phyloP scores from a whole-genome alignment of 768 basidiomycete species.

The Ramaria sp. region DNA sequence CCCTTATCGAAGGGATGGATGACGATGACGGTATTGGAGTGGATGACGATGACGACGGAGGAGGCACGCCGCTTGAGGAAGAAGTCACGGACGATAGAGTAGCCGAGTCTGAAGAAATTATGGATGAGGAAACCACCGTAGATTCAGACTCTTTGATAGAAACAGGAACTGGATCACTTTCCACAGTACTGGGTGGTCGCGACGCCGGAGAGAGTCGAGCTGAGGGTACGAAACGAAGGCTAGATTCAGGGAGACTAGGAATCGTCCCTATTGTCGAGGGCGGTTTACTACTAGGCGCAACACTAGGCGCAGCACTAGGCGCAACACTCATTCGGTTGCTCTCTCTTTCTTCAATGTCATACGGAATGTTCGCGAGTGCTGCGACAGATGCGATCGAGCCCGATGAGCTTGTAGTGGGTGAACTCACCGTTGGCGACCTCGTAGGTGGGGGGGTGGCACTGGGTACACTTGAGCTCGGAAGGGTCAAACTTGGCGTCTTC shows the following conservation, averaged over 20 bases:
- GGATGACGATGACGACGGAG: slow-evolving; percentile 19
- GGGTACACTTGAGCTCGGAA: not conserved
- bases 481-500: not conserved
- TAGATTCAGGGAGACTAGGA: slow-evolving; percentile 7
- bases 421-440: not conserved
- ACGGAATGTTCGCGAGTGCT: not conserved
- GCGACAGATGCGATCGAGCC: not conserved
- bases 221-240: slow-evolving; percentile 1
- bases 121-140: slow-evolving; percentile 21
- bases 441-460: not conserved
- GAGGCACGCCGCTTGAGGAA: not conserved
- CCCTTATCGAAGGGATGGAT: slow-evolving; percentile 14
- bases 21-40: slow-evolving; percentile 30
- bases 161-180: slow-evolving; percentile 1
- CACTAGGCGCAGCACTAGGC: slow-evolving; percentile 1
- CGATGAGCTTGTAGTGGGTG: not conserved
- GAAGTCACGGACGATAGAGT: slow-evolving; percentile 25
- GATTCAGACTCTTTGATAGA: slow-evolving; percentile 16
- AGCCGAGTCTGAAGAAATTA: slow-evolving; percentile 31
- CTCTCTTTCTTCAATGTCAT: not conserved
- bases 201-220: not conserved
- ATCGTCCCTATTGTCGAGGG: slow-evolving; percentile 7
- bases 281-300: slow-evolving; percentile 1
- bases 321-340: not conserved
- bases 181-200: not conserved